Conservation (phyloP, 2,329 filamentous ascomycete genomes). For the Fusarium redolens region DNA sequence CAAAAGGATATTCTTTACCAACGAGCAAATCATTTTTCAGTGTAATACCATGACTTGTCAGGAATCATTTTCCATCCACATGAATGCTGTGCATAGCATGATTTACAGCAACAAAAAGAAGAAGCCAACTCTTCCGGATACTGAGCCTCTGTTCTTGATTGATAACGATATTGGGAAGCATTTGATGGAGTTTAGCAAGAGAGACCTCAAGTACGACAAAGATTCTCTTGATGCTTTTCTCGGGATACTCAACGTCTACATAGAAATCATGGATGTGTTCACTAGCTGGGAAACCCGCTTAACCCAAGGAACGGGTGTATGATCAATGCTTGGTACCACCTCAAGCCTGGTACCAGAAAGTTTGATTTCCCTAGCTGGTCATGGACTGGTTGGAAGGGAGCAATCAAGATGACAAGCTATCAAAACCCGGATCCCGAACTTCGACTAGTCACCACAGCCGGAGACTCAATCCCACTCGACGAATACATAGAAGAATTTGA, state of each 20-base stretch:
- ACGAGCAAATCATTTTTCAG: too few species aligned
- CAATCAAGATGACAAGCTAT: background rate
- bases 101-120: too few species aligned
- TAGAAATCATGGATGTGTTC: fast-evolving
- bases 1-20: too few species aligned
- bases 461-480: background rate
- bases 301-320: fast-evolving
- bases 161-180: background rate
- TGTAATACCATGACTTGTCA: too few species aligned
- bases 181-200: background rate
- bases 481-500: background rate
- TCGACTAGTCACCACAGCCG: background rate
- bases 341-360: fast-evolving
- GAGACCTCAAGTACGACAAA: fast-evolving
- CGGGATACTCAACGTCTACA: background rate
- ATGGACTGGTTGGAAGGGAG: background rate
- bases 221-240: background rate
- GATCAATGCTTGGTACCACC: background rate
- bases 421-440: background rate
- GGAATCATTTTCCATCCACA: too few species aligned
- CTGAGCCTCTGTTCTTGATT: too few species aligned
- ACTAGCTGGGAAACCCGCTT: background rate
- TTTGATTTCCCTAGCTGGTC: background rate
- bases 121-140: too few species aligned
- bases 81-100: too few species aligned